Base-by-base conservation (phyloP, 306 rosid species). In the Trifolium dubium region DNA sequence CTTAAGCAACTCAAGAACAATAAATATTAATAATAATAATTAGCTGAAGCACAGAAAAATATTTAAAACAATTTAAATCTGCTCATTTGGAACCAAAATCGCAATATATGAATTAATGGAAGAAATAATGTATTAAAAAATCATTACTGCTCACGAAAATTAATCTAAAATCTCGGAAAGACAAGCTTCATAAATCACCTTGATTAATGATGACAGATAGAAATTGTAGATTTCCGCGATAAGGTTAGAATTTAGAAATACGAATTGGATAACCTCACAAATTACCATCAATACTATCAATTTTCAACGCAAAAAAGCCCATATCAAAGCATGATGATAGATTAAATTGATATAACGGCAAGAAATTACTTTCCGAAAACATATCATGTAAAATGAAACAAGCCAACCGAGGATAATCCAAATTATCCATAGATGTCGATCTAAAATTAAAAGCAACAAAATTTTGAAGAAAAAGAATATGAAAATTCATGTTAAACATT, bases 361-460 rank as follows among this genome's bases (percentile, higher is more conserved):
- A 69, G 62, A 50, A 69, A 18, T 50, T 15, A 28, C 17, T 1
- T 31, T 49, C 6, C 2, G 5, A 4, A 41, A 69, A 69, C 62
- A 53, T 3, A 7, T 3, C 32, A 69, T n/a, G 41, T 30, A 17
- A 67, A 69, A 31, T 4, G 19, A 50, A 71, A 39, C 66, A 71
- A 32, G 3, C 12, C 14, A 23, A 55, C 13, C 30, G 40, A 39
- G 65, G 55, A 32, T 71, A 34, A 71, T 61, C 17, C 18, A 43
- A 23, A 56, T 55, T 56, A 71, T 40, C 66, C 55, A 71, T 54
- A 71, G 39, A 23, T 55, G 15, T 15, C 28, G 19, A 17, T 23
- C 62, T 69, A 63, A 18, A 71, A 2, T 41, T 10, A 50, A 40
- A 56, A 32, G 30, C 66, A 40, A 11, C 44, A 19, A 37, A 19